Evolutionary conservation across 2,329 filamentous ascomycete species (phyloP).

Genomic region (Cordyceps militaris): DNA sequence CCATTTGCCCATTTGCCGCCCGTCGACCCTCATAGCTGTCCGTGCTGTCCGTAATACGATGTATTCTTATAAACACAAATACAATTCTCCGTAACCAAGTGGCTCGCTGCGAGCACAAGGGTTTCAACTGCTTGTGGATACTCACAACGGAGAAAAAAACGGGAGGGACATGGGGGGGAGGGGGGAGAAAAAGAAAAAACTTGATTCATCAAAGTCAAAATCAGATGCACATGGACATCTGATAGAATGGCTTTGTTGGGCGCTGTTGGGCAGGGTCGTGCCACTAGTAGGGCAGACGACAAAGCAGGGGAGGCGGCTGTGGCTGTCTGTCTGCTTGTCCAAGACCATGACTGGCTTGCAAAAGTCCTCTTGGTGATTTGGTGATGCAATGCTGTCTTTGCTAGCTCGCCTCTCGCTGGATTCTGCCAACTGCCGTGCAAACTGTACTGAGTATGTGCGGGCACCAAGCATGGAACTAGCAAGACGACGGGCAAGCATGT

Average conservation of each 20-base stretch:
- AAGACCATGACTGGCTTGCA: neutral
- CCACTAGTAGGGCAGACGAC: neutral
- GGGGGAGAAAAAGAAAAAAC: neutral
- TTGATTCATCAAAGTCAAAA: neutral
- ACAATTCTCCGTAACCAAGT: no score
- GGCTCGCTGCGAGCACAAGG: neutral
- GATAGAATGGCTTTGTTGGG: neutral
- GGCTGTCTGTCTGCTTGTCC: neutral
- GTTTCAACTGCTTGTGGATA: neutral
- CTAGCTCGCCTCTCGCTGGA: neutral
- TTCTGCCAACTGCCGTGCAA: neutral
- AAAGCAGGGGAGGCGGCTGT: neutral
- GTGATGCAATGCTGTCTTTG: neutral
- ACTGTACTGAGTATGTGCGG: neutral
- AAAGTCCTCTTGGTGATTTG: neutral
- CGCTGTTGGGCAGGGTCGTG: neutral
- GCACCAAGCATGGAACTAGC: neutral
- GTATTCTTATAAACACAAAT: no score
- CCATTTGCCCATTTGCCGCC: neutral
- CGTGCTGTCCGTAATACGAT: no score
- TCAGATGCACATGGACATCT: conserved; percentile 2
- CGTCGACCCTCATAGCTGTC: no score
- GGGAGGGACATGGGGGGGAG: neutral
- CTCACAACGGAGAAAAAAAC: neutral
- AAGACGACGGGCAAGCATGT: neutral